A percentile compares a stretch with the other conserved stretches of the same genome.
These are phyloP conservation scores for Carallia brachiata DNA, from an alignment of 345 rosid species.

Conservation along the genomic window DNA sequence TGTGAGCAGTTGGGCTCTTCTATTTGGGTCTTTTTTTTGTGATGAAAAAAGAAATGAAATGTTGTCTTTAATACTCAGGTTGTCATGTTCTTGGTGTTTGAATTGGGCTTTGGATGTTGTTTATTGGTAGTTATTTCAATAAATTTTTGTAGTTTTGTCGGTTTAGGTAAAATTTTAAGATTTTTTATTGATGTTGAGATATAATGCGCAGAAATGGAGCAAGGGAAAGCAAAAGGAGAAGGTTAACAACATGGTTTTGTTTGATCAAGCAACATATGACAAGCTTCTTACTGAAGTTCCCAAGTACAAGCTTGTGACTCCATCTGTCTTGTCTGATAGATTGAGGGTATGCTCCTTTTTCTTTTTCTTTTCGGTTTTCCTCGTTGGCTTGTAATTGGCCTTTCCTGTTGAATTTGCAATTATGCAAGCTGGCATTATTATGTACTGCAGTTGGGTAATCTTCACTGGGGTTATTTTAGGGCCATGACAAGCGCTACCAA, in stretches of 20 bases:
- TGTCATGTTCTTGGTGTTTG: too few relatives aligned
- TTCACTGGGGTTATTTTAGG: too few relatives aligned
- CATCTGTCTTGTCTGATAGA: conserved; percentile 84
- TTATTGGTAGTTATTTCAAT: too few relatives aligned
- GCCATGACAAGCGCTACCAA: too few relatives aligned
- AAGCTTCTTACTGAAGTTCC: conserved; percentile 78
- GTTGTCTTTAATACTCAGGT: too few relatives aligned
- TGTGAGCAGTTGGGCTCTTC: too few relatives aligned
- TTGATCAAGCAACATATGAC: conserved; percentile 79
- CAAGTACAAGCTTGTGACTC: conserved; percentile 77
- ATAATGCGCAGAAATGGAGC: conserved; percentile 69
- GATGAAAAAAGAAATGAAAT: too few relatives aligned
- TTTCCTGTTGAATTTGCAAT: neutral
- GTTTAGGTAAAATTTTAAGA: neutral
- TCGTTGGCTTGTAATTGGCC: neutral
- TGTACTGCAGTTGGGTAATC: too few relatives aligned
- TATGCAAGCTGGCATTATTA: too few relatives aligned
- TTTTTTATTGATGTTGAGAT: neutral
- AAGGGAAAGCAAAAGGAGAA: conserved; percentile 93
- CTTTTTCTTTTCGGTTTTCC: neutral
- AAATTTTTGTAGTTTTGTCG: neutral
- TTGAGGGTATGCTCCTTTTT: conserved; percentile 48
- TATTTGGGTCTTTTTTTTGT: too few relatives aligned
- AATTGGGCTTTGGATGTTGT: too few relatives aligned
- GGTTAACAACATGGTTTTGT: conserved; percentile 90